Percentiles rank a stretch among this genome's conserved stretches.
These are phyloP conservation scores for Fistulifera pelliculosa DNA, from an alignment of 108 stramenopile species.

Conservation along the genomic window DNA sequence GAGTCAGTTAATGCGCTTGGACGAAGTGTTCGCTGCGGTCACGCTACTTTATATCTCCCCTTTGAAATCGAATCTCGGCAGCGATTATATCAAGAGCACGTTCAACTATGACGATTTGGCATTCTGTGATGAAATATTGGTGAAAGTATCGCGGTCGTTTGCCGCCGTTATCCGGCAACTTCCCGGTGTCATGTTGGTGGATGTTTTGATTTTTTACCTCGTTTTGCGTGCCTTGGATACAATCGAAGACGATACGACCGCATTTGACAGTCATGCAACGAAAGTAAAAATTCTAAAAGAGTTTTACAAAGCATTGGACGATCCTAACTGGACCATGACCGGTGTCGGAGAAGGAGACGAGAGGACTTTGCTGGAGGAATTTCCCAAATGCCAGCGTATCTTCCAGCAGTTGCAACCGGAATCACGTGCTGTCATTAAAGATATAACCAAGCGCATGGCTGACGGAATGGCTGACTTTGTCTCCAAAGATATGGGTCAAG, in stretches of 20 bases:
- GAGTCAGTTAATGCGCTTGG: conserved; percentile 73
- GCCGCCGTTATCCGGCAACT: conserved; percentile 97
- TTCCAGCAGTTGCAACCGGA: conserved; percentile 52
- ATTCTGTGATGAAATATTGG: conserved; percentile 94
- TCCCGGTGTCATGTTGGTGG: conserved; percentile 74
- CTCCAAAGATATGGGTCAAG: conserved; percentile 93
- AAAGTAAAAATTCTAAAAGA: conserved; percentile 76
- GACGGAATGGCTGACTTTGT: conserved; percentile 98
- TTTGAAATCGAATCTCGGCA: conserved; percentile 69
- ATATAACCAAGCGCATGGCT: conserved; percentile 97
- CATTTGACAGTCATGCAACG: conserved; percentile 62
- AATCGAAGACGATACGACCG: conserved; percentile 97
- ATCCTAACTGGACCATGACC: conserved; percentile 77
- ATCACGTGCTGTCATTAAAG: conserved; percentile 76
- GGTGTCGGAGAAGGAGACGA: conserved; percentile 97
- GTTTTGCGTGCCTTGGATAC: conserved; percentile 96
- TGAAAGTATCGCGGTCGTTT: conserved; percentile 93
- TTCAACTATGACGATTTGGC: conserved; percentile 58
- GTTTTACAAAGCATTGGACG: conserved; percentile 84
- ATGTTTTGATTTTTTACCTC: conserved; percentile 94
- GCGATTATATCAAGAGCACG: conserved; percentile 37
- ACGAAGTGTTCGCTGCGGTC: conserved; percentile 86
- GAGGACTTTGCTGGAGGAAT: conserved; percentile 80
- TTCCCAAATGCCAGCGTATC: conserved; percentile 83
- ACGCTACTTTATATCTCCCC: conserved; percentile 68